Conservation (phyloP, 768 basidiomycete species). For the Holtermannia corniformis region DNA sequence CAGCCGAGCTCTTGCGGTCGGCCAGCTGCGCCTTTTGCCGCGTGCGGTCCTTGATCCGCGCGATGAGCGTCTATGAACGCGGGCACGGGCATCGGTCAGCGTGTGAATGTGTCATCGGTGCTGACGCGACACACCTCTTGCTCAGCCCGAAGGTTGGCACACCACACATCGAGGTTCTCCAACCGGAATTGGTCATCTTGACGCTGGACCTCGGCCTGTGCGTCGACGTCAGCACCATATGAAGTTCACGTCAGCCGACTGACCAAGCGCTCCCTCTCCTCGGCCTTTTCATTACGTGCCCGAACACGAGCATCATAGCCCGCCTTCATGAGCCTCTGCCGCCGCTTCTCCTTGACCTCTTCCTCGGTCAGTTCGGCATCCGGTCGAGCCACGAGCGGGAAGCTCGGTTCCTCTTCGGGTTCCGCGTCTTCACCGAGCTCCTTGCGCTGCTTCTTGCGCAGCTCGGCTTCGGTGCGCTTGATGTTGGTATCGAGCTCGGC, state of each 20-base stretch:
- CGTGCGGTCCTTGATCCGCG: constrained; percentile 72
- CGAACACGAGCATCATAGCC: constrained; percentile 84
- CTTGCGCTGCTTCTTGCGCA: constrained; percentile 72
- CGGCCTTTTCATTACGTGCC: constrained; percentile 74
- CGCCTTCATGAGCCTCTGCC: constrained; percentile 84
- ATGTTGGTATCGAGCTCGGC: constrained; percentile 52
- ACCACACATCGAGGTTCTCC: constrained; percentile 64
- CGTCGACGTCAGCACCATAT: not conserved
- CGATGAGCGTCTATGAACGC: constrained; percentile 58
- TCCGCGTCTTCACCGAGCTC: constrained; percentile 66
- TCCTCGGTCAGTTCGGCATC: constrained; percentile 90
- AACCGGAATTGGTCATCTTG: constrained; percentile 69
- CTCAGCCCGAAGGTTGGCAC: constrained; percentile 58
- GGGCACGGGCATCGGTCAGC: not conserved
- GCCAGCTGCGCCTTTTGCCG: constrained; percentile 68
- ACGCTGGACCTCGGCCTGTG: constrained; percentile 46
- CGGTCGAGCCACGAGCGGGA: constrained; percentile 82
- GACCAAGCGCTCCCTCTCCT: constrained; percentile 53
- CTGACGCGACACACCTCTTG: constrained; percentile 56
- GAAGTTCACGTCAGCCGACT: not conserved
- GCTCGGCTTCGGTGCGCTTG: constrained; percentile 70
- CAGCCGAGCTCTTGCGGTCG: constrained; percentile 87
- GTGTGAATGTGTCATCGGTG: constrained; percentile 1
- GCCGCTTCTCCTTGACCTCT: constrained; percentile 83
- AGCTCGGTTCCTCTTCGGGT: constrained; percentile 58